Conservation (phyloP, 75 land plant genomes). For the Cryptomeria japonica region DNA sequence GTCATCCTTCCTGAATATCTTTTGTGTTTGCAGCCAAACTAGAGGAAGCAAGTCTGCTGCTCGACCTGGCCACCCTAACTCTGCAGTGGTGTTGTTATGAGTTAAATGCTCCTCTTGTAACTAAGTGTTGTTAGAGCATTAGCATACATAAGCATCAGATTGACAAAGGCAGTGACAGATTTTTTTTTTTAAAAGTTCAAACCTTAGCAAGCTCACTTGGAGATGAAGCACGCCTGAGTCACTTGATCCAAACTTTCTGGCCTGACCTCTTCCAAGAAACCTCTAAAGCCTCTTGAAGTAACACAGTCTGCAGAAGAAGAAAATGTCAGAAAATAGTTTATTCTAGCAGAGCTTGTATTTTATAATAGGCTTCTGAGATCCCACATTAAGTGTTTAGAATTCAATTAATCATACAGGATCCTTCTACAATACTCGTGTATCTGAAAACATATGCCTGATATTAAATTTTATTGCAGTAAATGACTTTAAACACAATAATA, state of each 20-base stretch:
- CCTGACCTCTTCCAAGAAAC: conserved; percentile 59
- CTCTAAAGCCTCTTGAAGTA: conserved; percentile 50
- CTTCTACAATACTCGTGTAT: not conserved
- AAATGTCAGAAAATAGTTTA: not conserved
- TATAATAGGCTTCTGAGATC: not conserved
- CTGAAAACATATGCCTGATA: not conserved
- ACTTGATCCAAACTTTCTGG: conserved; percentile 70
- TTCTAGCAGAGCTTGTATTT: not conserved
- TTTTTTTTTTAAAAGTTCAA: not conserved
- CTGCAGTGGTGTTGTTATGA: no score
- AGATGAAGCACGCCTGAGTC: conserved; percentile 67
- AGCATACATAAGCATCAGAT: not conserved
- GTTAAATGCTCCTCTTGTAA: no score
- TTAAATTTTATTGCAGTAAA: not conserved
- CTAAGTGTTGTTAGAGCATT: no score
- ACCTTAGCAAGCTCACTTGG: conserved; percentile 65
- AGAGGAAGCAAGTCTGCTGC: no score
- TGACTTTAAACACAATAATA: not conserved
- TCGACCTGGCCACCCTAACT: no score
- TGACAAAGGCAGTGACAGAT: not conserved
- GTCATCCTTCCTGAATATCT: no score
- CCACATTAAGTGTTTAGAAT: no score
- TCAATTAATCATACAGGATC: no score
- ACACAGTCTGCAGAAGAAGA: conserved; percentile 44
- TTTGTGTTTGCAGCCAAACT: no score